Evolutionary conservation across 1,284 basidiomycete genomes (phyloP), one percentile per base, ranked within the genome.

Genomic region (Ustilago lituana): DNA sequence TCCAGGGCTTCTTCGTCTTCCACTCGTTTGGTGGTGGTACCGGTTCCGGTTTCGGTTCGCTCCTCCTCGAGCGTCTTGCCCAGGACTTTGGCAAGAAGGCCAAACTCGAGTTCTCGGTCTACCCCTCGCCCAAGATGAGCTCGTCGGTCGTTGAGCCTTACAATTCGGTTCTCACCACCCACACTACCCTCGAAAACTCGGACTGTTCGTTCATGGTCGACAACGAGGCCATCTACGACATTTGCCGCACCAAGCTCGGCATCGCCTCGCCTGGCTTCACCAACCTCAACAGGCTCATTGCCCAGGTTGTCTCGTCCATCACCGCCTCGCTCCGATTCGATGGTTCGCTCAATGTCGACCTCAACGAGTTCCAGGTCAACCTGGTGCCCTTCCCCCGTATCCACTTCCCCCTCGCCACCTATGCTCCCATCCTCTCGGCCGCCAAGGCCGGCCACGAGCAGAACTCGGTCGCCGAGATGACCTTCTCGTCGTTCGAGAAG

Each of bases 1-100:
- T 98, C 40, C 96, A 99, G 85, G 95, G 96, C 77, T 98, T 98
- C 89, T 98, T 99, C 83, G 93, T 98, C 82, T 98, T 98, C 89
- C 96, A 98, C 87, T 98, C 96, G 40, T 97, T 98, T 82, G 96
- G 96, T 83, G 96, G 96, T 84, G 96, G 96, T 84, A 98, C 95
- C 77, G 96, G 96, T 81, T 98, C 96, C 68, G 96, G 96, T 79
- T 98, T 99, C 84, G 96, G 96, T 83, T 94, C 96, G 51, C 90
- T 98, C 77, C 87, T 98, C 54, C 88, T 98, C 70, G 96, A 98
- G 85, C 89, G 93, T 64, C 89, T 98, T 66, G 95, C 94, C 38
- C 90, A 91, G 68, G 95, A 98, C 85, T 98, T 98, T 80, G 96
- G 96, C 84, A 98, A 98, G 85, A 98, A 98, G 87, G 94, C 94